Evolutionary conservation across 2,329 filamentous ascomycete genomes (phyloP), one percentile per base, ranked within the genome.

Genomic region (Colletotrichum sp.): DNA sequence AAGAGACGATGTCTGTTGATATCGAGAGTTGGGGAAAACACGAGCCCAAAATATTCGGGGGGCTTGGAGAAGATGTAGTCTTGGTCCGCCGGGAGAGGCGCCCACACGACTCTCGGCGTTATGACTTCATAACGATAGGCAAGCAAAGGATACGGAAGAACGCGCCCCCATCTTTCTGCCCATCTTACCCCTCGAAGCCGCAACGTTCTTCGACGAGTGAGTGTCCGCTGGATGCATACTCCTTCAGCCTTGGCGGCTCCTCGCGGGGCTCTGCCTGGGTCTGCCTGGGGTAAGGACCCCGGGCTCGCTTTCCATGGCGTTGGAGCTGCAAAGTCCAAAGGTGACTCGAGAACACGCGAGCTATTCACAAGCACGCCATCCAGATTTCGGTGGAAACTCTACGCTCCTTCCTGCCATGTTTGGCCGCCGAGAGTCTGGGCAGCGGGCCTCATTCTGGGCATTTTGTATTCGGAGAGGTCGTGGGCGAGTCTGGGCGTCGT

Each of bases 221-320:
- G 62, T 18, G 43, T 59, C 29, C 36, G 62, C 29, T 33, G 21
- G n/a, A 38, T 24, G 16, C 51, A 21, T 54, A 18, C 58, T 72
- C 67, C 72, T 66, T 72, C 74, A 76, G 69, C 72, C 74, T 76
- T 76, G 74, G 74, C 72, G 69, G 74, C 74, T 75, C 74, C 72
- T 69, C 69, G 62, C 68, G 55, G 71, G 71, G 62, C 71, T 62
- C 29, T 31, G 33, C 33, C 33, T 54, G 54, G 58, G n/a, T 61
- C 57, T 21, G n/a, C 57, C 31, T 21, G 55, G 38, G 38, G 31
- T 34, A 43, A 12, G 11, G 11, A 51, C 63, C 55, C 38, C 31
- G 62, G 21, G 54, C 54, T 29, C 21, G 68, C 57, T 63, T 66
- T 67, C 55, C 71, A 66, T 24, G 33, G 55, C 47, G 68, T 73